Evolutionary conservation across 768 basidiomycete species (phyloP), one percentile per base, ranked within the genome.

Genomic region (Tephrocybe sp.): DNA sequence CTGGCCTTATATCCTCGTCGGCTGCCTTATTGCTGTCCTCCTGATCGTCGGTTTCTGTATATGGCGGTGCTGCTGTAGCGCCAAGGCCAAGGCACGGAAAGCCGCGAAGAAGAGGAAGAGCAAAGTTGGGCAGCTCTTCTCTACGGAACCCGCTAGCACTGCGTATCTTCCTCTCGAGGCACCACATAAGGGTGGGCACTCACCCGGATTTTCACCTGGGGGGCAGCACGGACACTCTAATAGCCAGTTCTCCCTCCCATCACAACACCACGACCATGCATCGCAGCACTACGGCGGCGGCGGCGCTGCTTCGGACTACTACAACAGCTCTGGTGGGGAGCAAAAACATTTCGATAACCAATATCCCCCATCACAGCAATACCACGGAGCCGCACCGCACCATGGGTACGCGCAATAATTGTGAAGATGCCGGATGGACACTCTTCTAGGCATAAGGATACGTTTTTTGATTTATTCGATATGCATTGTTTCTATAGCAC

Each of bases 1-100:
- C 52, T 90, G 85, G 88, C 86, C 84, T 3, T 87, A 85, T 62
- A 87, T 88, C 62, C 74, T 86, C 38, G 55, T 73, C 8, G 88
- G 85, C 32, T 80, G 81, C 55, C 69, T 90, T 23, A 65, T 75
- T 2, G 66, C 83, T 52, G 64, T 83, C 21, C 47, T 76, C 26
- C 57, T 81, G 38, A 56, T 78, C 25, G 50, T 76, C 26, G 79
- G 77, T 9, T 70, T 74, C 48, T 77, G 77, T 54, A 57, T 86
- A 20, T 86, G 83, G 80, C 73, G 73, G 49, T 86, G 83, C 64
- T 88, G 86, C 64, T 79, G 77, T 57, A 64, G 74, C 25, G 51
- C 51, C 24, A 53, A 48, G 14, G 51, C 51, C 33, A 53, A 48
- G 40, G 51, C 51, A 12, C 45, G 51, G 34, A 72, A 70, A 43